Evolutionary conservation across 202 grass and related monocot genomes (phyloP).

Genomic region (Setaria italica): DNA sequence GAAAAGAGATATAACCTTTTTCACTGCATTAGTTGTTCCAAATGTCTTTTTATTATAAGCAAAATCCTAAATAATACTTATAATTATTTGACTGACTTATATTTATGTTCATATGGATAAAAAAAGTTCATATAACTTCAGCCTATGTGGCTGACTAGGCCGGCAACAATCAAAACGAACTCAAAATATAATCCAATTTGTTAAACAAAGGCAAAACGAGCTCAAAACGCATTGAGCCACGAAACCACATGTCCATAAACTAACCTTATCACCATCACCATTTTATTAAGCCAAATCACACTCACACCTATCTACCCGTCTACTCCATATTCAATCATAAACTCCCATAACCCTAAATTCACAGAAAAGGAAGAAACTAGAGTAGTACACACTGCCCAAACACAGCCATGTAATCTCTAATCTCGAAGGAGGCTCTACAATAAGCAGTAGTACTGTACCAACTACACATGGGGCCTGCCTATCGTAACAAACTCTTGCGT

Average conservation of each 20-base stretch:
- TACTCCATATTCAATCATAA: constrained; percentile 7
- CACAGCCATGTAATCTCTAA: constrained; percentile 10
- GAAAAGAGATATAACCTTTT: neutral
- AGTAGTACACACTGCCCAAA: neutral
- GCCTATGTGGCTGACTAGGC: neutral
- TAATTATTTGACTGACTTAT: neutral
- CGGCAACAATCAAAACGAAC: no score
- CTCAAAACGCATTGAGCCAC: neutral
- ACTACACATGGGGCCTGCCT: constrained; percentile 5
- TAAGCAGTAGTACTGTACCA: neutral
- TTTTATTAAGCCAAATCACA: constrained; percentile 2
- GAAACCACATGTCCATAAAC: neutral
- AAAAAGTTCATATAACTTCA: neutral
- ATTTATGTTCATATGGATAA: neutral
- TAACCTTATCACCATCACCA: neutral
- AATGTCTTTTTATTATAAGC: neutral
- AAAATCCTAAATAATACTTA: neutral
- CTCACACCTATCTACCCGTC: constrained; percentile 11
- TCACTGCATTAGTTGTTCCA: neutral
- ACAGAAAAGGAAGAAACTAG: neutral
- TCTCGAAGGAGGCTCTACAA: neutral
- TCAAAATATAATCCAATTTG: neutral
- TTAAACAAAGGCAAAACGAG: neutral
- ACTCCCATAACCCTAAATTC: neutral
- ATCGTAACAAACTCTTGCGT: neutral